These are phyloP conservation scores for Orbilia javanica DNA, from an alignment of 2,329 filamentous ascomycete genomes.

Conservation along the genomic window DNA sequence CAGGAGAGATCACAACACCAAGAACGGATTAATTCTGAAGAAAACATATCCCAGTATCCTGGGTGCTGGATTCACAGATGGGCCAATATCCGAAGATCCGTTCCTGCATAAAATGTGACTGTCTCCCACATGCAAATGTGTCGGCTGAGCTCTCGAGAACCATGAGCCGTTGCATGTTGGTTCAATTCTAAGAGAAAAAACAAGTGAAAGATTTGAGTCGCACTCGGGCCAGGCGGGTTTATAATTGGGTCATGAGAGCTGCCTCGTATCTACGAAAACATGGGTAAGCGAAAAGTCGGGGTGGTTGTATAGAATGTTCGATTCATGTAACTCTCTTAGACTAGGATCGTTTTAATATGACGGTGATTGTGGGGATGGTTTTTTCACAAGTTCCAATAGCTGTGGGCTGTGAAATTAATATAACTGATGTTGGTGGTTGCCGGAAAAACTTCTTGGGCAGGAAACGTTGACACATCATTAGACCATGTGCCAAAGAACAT, in stretches of 20 bases:
- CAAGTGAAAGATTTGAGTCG: constrained; percentile 8
- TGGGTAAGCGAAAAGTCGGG: constrained; percentile 43
- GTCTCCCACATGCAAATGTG: not conserved
- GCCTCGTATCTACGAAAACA: constrained; percentile 30
- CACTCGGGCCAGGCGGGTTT: constrained; percentile 42
- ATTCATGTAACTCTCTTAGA: constrained; percentile 25
- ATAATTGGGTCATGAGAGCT: constrained; percentile 51
- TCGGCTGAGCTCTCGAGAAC: constrained; percentile 17
- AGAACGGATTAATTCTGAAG: constrained; percentile 9
- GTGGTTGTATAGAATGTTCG: constrained; percentile 43
- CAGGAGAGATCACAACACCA: not conserved
- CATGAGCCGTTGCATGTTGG: constrained; percentile 1
- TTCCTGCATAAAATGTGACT: constrained; percentile 43
- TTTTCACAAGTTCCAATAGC: constrained; percentile 9
- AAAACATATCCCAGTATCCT: constrained; percentile 20
- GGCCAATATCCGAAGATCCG: constrained; percentile 29
- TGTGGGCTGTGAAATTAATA: constrained; percentile 40
- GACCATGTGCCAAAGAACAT: constrained; percentile 10
- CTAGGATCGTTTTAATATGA: constrained; percentile 34
- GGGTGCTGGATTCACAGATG: constrained; percentile 39
- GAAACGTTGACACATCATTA: constrained; percentile 1
- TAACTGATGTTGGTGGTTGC: constrained; percentile 55
- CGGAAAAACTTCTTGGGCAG: constrained; percentile 23
- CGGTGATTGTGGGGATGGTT: constrained; percentile 10
- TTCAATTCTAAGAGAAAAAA: not conserved